A percentile compares a stretch with the other conserved stretches of the same genome.
phyloP scores from a whole-genome alignment of 371 early-diverging fungal species.

The Haplosporangium sp. region DNA sequence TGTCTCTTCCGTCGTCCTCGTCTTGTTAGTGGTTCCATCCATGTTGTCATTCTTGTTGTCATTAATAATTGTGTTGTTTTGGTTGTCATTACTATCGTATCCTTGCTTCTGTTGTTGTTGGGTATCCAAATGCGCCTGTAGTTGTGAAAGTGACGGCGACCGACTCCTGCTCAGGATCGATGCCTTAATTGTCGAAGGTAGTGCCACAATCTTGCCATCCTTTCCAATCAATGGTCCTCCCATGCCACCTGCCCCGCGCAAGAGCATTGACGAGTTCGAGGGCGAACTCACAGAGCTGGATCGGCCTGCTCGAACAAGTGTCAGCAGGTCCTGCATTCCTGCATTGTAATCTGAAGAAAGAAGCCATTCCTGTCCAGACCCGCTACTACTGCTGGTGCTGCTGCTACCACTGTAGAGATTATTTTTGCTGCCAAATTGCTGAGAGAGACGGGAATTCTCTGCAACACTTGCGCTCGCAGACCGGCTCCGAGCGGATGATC shows the following conservation, averaged over 20 bases:
- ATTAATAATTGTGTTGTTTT: conserved; percentile 8
- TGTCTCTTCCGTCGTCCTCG: conserved; percentile 17
- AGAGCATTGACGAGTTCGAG: conserved; percentile 21
- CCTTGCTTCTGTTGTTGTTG: conserved; percentile 6
- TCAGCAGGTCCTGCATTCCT: conserved; percentile 52
- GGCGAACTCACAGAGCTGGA: conserved; percentile 45
- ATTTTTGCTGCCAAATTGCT: conserved; percentile 5
- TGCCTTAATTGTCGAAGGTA: conserved; percentile 52
- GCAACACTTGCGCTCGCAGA: conserved; percentile 36
- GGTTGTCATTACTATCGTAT: conserved; percentile 2
- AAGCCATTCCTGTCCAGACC: conserved; percentile 42
- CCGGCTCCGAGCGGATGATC: conserved; percentile 19
- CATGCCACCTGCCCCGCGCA: background rate
- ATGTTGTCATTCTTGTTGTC: background rate
- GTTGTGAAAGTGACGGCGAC: conserved; percentile 23
- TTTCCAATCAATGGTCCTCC: conserved; percentile 40
- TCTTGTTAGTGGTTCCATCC: conserved; percentile 3
- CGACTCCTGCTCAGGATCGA: conserved; percentile 32
- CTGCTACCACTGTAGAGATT: conserved; percentile 10
- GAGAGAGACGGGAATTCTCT: conserved; percentile 10
- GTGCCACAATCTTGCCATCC: conserved; percentile 46
- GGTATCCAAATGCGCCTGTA: conserved; percentile 12
- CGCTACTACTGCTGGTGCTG: conserved; percentile 1
- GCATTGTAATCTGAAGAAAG: conserved; percentile 51
- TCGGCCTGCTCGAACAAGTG: conserved; percentile 47